phyloP scores from a whole-genome alignment of 2,329 filamentous ascomycete genomes.

The Aaosphaeria pasadenensis region DNA sequence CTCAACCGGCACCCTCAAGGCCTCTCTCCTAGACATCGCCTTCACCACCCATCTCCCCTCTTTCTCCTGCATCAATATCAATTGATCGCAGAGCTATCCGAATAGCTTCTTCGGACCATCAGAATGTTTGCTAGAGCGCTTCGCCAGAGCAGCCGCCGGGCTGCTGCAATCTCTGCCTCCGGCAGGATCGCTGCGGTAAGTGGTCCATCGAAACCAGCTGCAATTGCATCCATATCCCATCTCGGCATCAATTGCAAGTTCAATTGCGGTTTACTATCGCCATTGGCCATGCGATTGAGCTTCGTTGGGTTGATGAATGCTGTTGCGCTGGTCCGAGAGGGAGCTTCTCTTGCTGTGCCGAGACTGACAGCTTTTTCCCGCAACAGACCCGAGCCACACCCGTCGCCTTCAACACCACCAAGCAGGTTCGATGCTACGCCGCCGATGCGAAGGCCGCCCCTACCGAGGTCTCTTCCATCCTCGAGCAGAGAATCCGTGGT shows the following conservation, averaged over 20 bases:
- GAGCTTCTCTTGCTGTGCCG: constrained; percentile 34
- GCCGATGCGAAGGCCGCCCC: constrained; percentile 90
- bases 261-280: constrained; percentile 28
- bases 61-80: constrained; percentile 42
- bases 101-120: constrained; percentile 46
- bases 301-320: constrained; percentile 23
- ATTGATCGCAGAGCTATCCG: constrained; percentile 41
- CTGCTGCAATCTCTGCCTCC: constrained; percentile 88
- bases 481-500: constrained; percentile 98
- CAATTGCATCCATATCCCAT: constrained; percentile 40
- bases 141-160: constrained; percentile 92
- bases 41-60: constrained; percentile 34
- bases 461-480: constrained; percentile 98
- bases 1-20: neutral
- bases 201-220: constrained; percentile 48
- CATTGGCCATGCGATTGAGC: constrained; percentile 38
- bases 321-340: constrained; percentile 40
- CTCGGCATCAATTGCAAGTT: constrained; percentile 30
- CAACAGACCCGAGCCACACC: constrained; percentile 82
- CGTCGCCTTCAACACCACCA: constrained; percentile 68
- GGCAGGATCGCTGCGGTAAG: constrained; percentile 93
- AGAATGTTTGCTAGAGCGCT: constrained; percentile 97
- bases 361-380: constrained; percentile 50
- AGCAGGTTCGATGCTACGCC: constrained; percentile 83
- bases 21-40: constrained; percentile 12